Conservation (phyloP, 345 rosid species). For the Viola odorata region DNA sequence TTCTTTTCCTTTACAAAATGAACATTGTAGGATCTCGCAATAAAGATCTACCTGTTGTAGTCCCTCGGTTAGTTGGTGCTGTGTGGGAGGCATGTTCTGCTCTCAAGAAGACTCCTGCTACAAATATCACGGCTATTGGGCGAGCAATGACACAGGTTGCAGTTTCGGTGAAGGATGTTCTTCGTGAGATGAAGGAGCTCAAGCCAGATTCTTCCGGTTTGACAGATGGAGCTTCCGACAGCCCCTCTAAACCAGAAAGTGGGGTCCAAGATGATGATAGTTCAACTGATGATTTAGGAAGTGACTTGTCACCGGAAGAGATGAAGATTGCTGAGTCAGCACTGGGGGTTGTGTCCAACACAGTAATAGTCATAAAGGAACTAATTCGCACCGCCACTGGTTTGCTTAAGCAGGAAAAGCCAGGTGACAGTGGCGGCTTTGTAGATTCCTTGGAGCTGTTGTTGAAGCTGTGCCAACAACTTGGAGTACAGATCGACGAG, state of each 20-base stretch:
- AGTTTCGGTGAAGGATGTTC: slow-evolving; percentile 83
- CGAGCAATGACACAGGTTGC: slow-evolving; percentile 83
- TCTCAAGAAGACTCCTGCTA: slow-evolving; percentile 72
- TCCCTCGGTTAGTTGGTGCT: slow-evolving; percentile 65
- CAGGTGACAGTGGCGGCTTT: slow-evolving; percentile 38
- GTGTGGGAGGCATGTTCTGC: slow-evolving; percentile 87
- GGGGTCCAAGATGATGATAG: slow-evolving; percentile 19
- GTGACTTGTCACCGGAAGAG: slow-evolving; percentile 74
- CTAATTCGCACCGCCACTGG: slow-evolving; percentile 67
- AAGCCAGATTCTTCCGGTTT: slow-evolving; percentile 44
- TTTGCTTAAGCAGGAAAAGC: slow-evolving; percentile 62
- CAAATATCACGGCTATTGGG: slow-evolving; percentile 73
- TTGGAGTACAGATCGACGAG: slow-evolving; percentile 65
- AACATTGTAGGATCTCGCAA: slow-evolving; percentile 43
- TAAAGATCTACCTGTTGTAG: slow-evolving; percentile 33
- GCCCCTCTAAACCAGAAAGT: slow-evolving; percentile 17
- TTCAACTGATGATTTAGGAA: slow-evolving; percentile 52
- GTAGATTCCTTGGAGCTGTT: slow-evolving; percentile 67
- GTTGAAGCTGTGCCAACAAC: slow-evolving; percentile 57
- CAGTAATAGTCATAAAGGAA: slow-evolving; percentile 57
- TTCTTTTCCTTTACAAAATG: neutral
- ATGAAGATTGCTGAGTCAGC: slow-evolving; percentile 70
- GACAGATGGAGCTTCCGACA: slow-evolving; percentile 32
- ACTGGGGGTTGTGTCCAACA: slow-evolving; percentile 48
- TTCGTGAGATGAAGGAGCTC: slow-evolving; percentile 94